Evolutionary conservation across 352 stramenopile species (phyloP).

Genomic region (Blastocystis sp.): DNA sequence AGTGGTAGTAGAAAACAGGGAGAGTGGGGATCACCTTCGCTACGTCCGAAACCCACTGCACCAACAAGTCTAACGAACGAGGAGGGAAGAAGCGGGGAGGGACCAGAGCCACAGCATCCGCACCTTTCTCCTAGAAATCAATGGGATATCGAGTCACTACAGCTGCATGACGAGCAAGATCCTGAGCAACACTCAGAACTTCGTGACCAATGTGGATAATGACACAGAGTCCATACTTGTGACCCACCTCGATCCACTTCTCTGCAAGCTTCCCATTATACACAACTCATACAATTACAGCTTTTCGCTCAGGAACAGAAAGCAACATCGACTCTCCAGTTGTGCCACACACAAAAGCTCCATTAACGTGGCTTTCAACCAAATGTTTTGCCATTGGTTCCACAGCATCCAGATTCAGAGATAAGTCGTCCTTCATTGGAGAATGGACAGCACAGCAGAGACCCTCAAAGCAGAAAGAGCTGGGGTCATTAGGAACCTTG

Average conservation of each 20-base stretch:
- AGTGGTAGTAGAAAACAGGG: constrained; percentile 56
- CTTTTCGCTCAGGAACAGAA: constrained; percentile 15
- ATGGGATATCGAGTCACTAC: constrained; percentile 68
- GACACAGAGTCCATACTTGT: constrained; percentile 57
- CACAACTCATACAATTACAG: not conserved
- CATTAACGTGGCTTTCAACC: constrained; percentile 25
- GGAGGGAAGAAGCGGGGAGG: constrained; percentile 60
- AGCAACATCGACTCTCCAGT: constrained; percentile 51
- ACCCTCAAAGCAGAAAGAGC: constrained; percentile 32
- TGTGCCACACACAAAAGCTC: constrained; percentile 53
- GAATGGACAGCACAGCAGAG: constrained; percentile 57
- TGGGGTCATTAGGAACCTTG: constrained; percentile 44
- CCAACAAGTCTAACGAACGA: constrained; percentile 35
- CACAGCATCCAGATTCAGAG: constrained; percentile 46
- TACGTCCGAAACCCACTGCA: constrained; percentile 53
- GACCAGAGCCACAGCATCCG: constrained; percentile 75
- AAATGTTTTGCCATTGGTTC: constrained; percentile 35
- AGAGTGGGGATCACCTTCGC: not conserved
- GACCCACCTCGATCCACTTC: constrained; percentile 51
- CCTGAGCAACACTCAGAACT: constrained; percentile 13
- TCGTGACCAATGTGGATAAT: constrained; percentile 61
- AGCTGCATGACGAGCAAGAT: not conserved
- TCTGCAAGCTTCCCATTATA: constrained; percentile 19
- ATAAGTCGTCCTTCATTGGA: constrained; percentile 50
- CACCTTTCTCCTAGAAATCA: constrained; percentile 73